These are phyloP conservation scores for Ilyonectria destructans DNA, from an alignment of 2,329 filamentous ascomycete genomes.

Conservation along the genomic window DNA sequence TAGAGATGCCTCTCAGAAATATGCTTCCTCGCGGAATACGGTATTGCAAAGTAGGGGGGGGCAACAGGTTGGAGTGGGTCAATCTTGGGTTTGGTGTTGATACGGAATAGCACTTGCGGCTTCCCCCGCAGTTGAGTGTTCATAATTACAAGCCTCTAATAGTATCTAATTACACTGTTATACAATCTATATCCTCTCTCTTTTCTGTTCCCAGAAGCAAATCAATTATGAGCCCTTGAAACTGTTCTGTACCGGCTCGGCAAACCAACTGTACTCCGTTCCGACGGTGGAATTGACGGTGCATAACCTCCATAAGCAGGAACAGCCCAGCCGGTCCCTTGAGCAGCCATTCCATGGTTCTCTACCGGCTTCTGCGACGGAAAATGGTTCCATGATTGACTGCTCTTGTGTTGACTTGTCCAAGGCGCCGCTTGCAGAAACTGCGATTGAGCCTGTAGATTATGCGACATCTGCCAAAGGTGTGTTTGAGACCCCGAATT, in stretches of 20 bases:
- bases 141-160: not conserved
- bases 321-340: conserved; percentile 7
- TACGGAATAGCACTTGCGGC: not conserved
- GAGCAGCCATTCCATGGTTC: not conserved
- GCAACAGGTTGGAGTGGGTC: not conserved
- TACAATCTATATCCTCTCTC: not conserved
- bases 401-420: conserved; percentile 19
- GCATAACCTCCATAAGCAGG: conserved; percentile 31
- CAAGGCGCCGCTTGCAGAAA: conserved; percentile 30
- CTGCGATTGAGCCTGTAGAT: conserved; percentile 32
- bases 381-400: conserved; percentile 15
- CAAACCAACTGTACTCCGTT: conserved; percentile 37
- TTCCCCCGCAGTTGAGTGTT: not conserved
- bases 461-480: conserved; percentile 21
- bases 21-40: not conserved
- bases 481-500: conserved; percentile 22
- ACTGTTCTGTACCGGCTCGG: conserved; percentile 39
- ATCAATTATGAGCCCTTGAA: conserved; percentile 16
- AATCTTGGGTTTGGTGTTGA: not conserved
- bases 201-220: not conserved
- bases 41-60: not conserved
- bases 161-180: not conserved
- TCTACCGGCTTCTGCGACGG: not conserved
- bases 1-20: not conserved
- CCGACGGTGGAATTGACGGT: conserved; percentile 34